These are phyloP conservation scores for Arabidopsis lyrata DNA, from an alignment of 441 rosid species.

Conservation along the genomic window DNA sequence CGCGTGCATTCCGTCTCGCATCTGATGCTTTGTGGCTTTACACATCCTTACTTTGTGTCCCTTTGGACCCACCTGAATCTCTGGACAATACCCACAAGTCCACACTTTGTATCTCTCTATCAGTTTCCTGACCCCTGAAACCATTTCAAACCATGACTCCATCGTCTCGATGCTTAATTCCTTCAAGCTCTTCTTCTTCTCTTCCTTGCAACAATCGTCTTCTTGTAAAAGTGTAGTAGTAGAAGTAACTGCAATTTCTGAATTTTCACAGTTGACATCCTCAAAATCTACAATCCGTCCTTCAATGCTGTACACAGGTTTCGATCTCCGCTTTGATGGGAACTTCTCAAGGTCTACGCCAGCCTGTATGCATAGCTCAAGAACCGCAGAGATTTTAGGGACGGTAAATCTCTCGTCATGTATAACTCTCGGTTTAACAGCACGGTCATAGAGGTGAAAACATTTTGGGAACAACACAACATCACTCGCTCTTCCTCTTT, in stretches of 20 bases:
- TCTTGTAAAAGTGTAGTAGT: slow-evolving; percentile 26
- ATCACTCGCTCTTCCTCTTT: slow-evolving; percentile 61
- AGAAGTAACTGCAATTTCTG: slow-evolving; percentile 10
- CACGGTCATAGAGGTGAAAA: slow-evolving; percentile 85
- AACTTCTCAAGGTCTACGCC: slow-evolving; percentile 71
- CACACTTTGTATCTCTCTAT: slow-evolving; percentile 73
- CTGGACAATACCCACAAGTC: slow-evolving; percentile 83
- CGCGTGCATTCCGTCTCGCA: slow-evolving; percentile 79
- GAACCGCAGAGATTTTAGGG: slow-evolving; percentile 67
- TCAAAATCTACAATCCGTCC: slow-evolving; percentile 81
- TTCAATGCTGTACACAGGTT: slow-evolving; percentile 80
- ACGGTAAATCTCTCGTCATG: slow-evolving; percentile 62
- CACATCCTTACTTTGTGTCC: slow-evolving; percentile 91
- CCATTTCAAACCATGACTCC: slow-evolving; percentile 74
- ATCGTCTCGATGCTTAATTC: slow-evolving; percentile 58
- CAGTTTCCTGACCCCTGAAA: slow-evolving; percentile 63
- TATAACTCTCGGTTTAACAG: slow-evolving; percentile 72
- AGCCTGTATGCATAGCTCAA: slow-evolving; percentile 85
- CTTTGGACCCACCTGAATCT: slow-evolving; percentile 92
- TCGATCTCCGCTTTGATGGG: slow-evolving; percentile 74
- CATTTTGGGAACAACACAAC: slow-evolving; percentile 70
- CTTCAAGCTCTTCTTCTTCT: slow-evolving; percentile 42
- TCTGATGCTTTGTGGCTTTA: slow-evolving; percentile 80
- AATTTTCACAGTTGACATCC: slow-evolving; percentile 37
- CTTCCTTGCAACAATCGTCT: slow-evolving; percentile 12